Conservation (phyloP, 192 early-diverging fungal species). For the Cladochytrium replicatum region DNA sequence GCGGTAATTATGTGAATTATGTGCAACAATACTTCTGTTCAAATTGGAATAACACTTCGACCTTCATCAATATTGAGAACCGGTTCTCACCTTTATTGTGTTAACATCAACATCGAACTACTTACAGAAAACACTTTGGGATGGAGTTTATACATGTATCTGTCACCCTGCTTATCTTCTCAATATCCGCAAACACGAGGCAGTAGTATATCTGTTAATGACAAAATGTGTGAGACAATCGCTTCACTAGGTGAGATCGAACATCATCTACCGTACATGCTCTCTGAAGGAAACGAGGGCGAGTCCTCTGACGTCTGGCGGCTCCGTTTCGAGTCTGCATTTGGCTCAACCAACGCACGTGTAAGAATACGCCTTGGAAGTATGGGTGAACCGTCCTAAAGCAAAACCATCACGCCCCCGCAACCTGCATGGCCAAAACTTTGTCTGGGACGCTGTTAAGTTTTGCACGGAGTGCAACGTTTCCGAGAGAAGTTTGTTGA, state of each 20-base stretch:
- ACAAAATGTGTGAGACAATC: background rate
- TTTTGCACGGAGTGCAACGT: slow-evolving; percentile 55
- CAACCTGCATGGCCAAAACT: slow-evolving; percentile 51
- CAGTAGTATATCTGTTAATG: slow-evolving; percentile 46
- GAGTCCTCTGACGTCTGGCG: slow-evolving; percentile 52
- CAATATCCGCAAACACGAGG: slow-evolving; percentile 54
- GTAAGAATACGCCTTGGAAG: slow-evolving; percentile 77
- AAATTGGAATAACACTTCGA: too few relatives aligned
- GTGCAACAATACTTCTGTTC: too few relatives aligned
- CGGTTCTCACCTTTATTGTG: too few relatives aligned
- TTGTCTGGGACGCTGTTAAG: slow-evolving; percentile 57
- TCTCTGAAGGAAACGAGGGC: slow-evolving; percentile 57
- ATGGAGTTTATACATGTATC: too few relatives aligned
- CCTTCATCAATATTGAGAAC: slow-evolving; percentile 58
- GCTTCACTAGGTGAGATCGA: background rate
- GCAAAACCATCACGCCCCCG: slow-evolving; percentile 71
- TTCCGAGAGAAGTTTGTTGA: slow-evolving; percentile 47
- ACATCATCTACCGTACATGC: slow-evolving; percentile 58
- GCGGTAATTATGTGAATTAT: too few relatives aligned
- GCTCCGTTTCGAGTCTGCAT: slow-evolving; percentile 25
- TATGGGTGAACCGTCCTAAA: slow-evolving; percentile 74
- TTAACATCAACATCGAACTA: too few relatives aligned
- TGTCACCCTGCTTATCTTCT: slow-evolving; percentile 48
- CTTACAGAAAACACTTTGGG: too few relatives aligned
- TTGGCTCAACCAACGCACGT: slow-evolving; percentile 17